Percentiles rank a stretch among this genome's conserved stretches.
These are phyloP conservation scores for Gastrolobium villosum DNA, from an alignment of 306 rosid genomes.

Conservation along the genomic window DNA sequence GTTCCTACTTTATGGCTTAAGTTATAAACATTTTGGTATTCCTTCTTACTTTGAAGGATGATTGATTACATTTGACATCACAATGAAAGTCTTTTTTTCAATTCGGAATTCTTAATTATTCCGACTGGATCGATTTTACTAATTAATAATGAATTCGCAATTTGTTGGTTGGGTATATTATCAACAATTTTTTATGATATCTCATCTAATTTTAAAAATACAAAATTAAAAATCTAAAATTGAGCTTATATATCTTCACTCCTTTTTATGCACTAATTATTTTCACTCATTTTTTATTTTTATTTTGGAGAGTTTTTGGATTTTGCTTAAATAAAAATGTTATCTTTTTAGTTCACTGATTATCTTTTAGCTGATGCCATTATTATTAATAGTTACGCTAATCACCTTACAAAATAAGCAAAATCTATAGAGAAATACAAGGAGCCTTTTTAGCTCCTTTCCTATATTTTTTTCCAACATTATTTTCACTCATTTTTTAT, in stretches of 20 bases:
- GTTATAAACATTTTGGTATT: conserved; percentile 16
- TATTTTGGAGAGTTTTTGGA: neutral
- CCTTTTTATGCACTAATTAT: neutral
- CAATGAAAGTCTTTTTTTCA: conserved; percentile 10
- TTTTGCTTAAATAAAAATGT: neutral
- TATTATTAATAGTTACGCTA: neutral
- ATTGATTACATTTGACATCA: conserved; percentile 11
- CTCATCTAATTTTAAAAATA: neutral
- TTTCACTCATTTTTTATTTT: no score
- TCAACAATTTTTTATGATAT: neutral
- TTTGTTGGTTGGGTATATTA: no score
- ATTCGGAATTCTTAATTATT: no score
- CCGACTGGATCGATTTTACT: no score
- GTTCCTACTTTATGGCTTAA: conserved; percentile 27
- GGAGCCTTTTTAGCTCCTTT: no score
- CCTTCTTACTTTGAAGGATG: conserved; percentile 31
- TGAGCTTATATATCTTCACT: neutral
- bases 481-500: no score
- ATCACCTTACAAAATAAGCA: neutral
- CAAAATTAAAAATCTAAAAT: no score
- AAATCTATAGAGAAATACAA: neutral
- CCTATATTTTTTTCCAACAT: no score
- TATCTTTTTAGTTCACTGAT: neutral
- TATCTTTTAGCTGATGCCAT: neutral
- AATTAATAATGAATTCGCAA: no score